Percentiles rank a stretch among this genome's conserved stretches.
These are phyloP conservation scores for Leptographium galeiforme DNA, from an alignment of 2,329 filamentous ascomycete species.

Conservation along the genomic window DNA sequence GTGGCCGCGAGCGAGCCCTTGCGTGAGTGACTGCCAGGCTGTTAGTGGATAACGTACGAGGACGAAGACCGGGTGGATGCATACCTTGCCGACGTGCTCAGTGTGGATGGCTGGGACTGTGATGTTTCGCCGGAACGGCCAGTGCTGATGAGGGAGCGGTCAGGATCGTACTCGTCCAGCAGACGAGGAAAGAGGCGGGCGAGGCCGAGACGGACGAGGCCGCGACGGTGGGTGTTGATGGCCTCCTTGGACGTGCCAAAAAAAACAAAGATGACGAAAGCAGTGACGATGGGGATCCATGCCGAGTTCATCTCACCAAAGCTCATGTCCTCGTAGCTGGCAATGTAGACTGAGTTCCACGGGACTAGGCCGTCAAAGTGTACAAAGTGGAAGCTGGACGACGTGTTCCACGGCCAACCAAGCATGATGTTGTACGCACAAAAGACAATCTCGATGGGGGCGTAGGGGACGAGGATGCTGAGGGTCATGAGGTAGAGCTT, in stretches of 20 bases:
- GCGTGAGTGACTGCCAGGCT: neutral
- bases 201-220: conserved; percentile 26
- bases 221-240: conserved; percentile 31
- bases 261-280: conserved; percentile 35
- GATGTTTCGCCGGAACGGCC: neutral
- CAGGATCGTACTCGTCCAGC: conserved; percentile 17
- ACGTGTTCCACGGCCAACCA: conserved; percentile 16
- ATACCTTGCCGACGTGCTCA: neutral
- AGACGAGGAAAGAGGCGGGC: conserved; percentile 29
- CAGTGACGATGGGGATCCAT: conserved; percentile 35
- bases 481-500: conserved; percentile 43
- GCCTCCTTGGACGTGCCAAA: conserved; percentile 44
- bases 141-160: conserved; percentile 6
- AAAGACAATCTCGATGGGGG: conserved; percentile 32
- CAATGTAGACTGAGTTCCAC: conserved; percentile 34
- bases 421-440: conserved; percentile 26
- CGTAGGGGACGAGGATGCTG: conserved; percentile 35
- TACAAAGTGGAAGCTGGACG: conserved; percentile 28
- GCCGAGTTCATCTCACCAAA: conserved; percentile 29
- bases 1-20: conserved; percentile 5
- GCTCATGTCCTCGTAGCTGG: conserved; percentile 25
- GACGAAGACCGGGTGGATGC: no score
- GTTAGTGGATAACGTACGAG: neutral
- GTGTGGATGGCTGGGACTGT: neutral
- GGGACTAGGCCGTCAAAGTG: conserved; percentile 23